These are phyloP conservation scores for Wallacemonas collosoma DNA, from an alignment of 208 protist genomes.

Conservation along the genomic window DNA sequence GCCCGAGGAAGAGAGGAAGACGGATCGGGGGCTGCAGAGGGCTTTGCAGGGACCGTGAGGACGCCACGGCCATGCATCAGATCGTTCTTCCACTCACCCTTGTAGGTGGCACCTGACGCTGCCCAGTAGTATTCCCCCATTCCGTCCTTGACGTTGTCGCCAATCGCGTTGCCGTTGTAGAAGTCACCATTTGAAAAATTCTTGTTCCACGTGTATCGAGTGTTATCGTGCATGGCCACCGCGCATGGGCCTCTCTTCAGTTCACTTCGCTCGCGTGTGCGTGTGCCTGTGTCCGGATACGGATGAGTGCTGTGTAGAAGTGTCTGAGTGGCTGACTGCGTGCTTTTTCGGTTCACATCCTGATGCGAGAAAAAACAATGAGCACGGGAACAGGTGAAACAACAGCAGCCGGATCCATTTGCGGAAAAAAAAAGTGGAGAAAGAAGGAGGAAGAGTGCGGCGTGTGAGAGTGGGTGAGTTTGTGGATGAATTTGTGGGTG, in stretches of 20 bases:
- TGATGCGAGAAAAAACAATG: too few species aligned
- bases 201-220: slow-evolving; percentile 54
- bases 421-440: too few species aligned
- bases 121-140: slow-evolving; percentile 68
- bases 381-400: too few species aligned
- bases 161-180: slow-evolving; percentile 65
- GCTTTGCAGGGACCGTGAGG: slow-evolving; percentile 38
- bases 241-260: too few species aligned
- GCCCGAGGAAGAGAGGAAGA: neutral
- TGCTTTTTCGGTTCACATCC: too few species aligned
- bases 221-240: slow-evolving; percentile 16
- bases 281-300: slow-evolving; percentile 15
- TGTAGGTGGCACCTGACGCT: slow-evolving; percentile 53
- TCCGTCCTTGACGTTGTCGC: slow-evolving; percentile 71
- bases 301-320: neutral
- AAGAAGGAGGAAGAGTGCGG: too few species aligned
- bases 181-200: slow-evolving; percentile 73
- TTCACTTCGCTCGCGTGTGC: neutral
- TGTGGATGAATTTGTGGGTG: too few species aligned
- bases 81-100: slow-evolving; percentile 53
- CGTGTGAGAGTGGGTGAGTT: too few species aligned
- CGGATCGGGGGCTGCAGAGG: neutral
- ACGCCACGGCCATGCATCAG: slow-evolving; percentile 64
- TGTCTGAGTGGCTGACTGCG: neutral
- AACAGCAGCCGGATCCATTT: too few species aligned